These are phyloP conservation scores for Xylaria palmicola DNA, from an alignment of 495 filamentous ascomycete species.

Conservation along the genomic window DNA sequence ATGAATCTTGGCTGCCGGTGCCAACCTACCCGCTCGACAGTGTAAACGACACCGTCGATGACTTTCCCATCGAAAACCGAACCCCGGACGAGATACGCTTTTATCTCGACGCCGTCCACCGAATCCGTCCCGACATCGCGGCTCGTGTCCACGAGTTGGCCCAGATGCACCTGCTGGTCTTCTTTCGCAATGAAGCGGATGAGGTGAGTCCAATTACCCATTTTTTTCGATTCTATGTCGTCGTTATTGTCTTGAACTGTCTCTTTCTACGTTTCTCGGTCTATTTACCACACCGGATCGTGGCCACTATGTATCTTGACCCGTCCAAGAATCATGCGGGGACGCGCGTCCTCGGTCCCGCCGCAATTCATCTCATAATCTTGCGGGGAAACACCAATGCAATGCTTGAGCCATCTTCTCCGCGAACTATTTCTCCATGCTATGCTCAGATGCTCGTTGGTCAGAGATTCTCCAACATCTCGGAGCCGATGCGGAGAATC, in stretches of 20 bases:
- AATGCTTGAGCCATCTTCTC: not conserved
- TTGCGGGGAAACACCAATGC: not conserved
- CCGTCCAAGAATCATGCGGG: not conserved
- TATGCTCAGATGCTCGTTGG: not conserved
- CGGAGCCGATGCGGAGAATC: not conserved
- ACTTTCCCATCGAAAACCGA: slow-evolving; percentile 40
- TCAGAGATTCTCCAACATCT: not conserved
- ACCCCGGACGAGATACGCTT: slow-evolving; percentile 36
- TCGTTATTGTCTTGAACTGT: not conserved
- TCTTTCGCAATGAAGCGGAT: slow-evolving; percentile 49
- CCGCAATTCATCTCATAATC: slow-evolving; percentile 1
- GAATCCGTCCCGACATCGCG: slow-evolving; percentile 40
- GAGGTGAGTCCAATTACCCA: slow-evolving; percentile 41
- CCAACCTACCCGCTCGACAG: slow-evolving; percentile 23
- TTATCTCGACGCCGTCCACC: slow-evolving; percentile 34
- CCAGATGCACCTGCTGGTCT: slow-evolving; percentile 41
- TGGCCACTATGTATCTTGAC: not conserved
- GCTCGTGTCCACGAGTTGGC: slow-evolving; percentile 32
- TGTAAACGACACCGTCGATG: slow-evolving; percentile 33
- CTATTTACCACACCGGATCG: not conserved
- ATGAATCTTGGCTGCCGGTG: not conserved
- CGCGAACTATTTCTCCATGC: not conserved
- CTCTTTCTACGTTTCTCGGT: not conserved
- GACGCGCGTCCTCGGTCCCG: slow-evolving; percentile 4
- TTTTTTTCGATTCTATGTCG: not conserved